Evolutionary conservation across 2,329 filamentous ascomycete genomes (phyloP), one percentile per base, ranked within the genome.

Genomic region (Exophiala aquamarina): DNA sequence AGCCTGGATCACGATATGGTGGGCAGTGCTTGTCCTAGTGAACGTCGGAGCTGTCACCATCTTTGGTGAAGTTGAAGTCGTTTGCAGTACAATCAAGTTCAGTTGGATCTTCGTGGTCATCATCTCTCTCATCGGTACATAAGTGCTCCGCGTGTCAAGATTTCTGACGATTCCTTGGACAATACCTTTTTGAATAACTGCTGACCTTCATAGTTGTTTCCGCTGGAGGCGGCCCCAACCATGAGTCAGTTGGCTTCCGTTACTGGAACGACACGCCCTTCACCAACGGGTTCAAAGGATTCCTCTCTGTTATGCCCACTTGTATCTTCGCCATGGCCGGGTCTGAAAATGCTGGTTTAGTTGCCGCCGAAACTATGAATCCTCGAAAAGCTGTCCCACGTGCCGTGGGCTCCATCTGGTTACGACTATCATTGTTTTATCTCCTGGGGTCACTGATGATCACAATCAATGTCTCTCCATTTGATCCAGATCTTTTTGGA

Each of bases 71-170:
- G 67, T 72, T 10, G 73, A 76, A 51, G 71, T 74, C 14, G 50
- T 70, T 4, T 62, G 66, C 28, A 70, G 69, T 5, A 62, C 64
- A 2, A 70, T 75, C 56, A 76, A 76, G 50, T 72, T 75, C 29
- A 63, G 66, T 26, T 74, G 72, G 70, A 73, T 75, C 43, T 67
- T 75, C 44, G 64, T 74, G 18, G 70, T 74, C 52, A 74, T 76
- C 53, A 66, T 74, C 37, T 70, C 70, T 13, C 61, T 70, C 31
- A 66, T 67, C 36, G 61, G 61, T 63, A 44, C 34, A 61, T 50
- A 9, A 3, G 19, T 20, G 19, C 26, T 39, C 35, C 11, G 23
- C 23, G 11, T 26, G 11, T 26, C 23, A 26, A 6, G 23, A 26
- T 6, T 6, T 26, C 6, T 6, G 23, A 26, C 23, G n/a, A n/a